Evolutionary conservation across 2,329 filamentous ascomycete species (phyloP).

Genomic region (Xylariaceae sp.): DNA sequence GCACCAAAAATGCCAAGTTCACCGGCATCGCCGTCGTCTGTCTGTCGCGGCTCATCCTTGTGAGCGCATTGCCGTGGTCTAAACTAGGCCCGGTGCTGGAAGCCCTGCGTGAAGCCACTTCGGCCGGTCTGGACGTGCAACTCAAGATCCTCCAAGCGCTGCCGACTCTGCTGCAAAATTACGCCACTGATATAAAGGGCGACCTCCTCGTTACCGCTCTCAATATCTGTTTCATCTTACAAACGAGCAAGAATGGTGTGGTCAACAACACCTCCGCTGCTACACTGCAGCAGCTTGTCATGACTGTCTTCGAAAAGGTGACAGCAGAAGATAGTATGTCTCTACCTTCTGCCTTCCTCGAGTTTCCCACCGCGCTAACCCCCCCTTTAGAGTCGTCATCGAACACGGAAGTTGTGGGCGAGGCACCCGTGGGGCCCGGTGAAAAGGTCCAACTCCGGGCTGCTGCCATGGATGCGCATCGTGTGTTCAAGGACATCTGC

Average conservation of each 20-base stretch:
- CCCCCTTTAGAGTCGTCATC: slow-evolving; percentile 35
- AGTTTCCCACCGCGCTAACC: slow-evolving; percentile 3
- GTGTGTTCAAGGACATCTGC: slow-evolving; percentile 85
- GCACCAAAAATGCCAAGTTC: slow-evolving; percentile 84
- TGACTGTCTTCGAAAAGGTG: slow-evolving; percentile 90
- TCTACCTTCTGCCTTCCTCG: background rate
- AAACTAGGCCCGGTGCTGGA: slow-evolving; percentile 82
- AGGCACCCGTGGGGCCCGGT: slow-evolving; percentile 62
- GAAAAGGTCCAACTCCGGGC: slow-evolving; percentile 58
- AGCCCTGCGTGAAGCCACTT: slow-evolving; percentile 79
- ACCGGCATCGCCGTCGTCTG: slow-evolving; percentile 83
- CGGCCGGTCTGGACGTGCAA: slow-evolving; percentile 78
- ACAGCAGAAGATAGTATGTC: slow-evolving; percentile 69
- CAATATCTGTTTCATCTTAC: slow-evolving; percentile 86
- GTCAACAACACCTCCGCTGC: slow-evolving; percentile 95
- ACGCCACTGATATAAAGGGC: slow-evolving; percentile 72
- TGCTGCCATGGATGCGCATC: slow-evolving; percentile 80
- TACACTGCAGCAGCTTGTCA: slow-evolving; percentile 90
- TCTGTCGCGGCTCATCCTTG: slow-evolving; percentile 80
- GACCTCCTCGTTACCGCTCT: slow-evolving; percentile 75
- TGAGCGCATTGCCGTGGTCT: slow-evolving; percentile 69
- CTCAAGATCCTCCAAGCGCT: slow-evolving; percentile 92
- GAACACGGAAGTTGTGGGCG: slow-evolving; percentile 55
- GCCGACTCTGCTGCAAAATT: slow-evolving; percentile 85
- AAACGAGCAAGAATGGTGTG: slow-evolving; percentile 85